phyloP scores from a whole-genome alignment of 192 early-diverging fungal species.

The Umbelopsis sp. region DNA sequence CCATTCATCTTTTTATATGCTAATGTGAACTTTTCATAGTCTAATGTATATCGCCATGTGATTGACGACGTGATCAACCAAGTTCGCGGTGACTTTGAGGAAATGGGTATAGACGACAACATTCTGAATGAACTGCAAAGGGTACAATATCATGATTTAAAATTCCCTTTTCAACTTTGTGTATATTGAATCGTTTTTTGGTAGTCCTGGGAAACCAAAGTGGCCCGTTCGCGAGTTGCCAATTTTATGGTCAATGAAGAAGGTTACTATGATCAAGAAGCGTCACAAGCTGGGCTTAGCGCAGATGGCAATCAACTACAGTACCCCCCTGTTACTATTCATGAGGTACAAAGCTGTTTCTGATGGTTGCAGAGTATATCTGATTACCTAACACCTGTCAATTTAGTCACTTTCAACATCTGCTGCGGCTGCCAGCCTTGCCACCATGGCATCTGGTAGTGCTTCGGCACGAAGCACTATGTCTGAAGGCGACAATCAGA shows the following conservation, averaged over 20 bases:
- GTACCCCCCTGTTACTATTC: slow-evolving; percentile 7
- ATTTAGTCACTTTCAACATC: slow-evolving; percentile 14
- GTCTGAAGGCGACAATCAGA: slow-evolving; percentile 8
- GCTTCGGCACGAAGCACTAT: slow-evolving; percentile 9
- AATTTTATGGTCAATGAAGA: slow-evolving; percentile 42
- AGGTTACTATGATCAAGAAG: slow-evolving; percentile 35
- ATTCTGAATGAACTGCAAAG: slow-evolving; percentile 82
- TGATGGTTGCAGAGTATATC: background rate
- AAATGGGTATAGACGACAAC: slow-evolving; percentile 86
- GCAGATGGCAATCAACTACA: slow-evolving; percentile 7
- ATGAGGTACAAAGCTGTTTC: slow-evolving; percentile 5
- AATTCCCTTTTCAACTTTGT: too few species aligned
- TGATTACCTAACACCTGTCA: background rate
- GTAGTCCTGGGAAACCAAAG: slow-evolving; percentile 56
- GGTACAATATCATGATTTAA: background rate
- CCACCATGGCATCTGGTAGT: slow-evolving; percentile 26
- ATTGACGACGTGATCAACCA: slow-evolving; percentile 94
- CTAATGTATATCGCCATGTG: slow-evolving; percentile 79
- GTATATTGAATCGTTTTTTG: background rate
- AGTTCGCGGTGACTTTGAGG: slow-evolving; percentile 84
- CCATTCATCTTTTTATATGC: background rate
- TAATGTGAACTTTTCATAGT: slow-evolving; percentile 29
- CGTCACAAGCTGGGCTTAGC: slow-evolving; percentile 19
- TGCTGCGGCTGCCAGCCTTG: slow-evolving; percentile 34
- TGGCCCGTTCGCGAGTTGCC: slow-evolving; percentile 51